Evolutionary conservation across 2,329 filamentous ascomycete species (phyloP), one percentile per base, ranked within the genome.

Genomic region (Fusarium chuoi): DNA sequence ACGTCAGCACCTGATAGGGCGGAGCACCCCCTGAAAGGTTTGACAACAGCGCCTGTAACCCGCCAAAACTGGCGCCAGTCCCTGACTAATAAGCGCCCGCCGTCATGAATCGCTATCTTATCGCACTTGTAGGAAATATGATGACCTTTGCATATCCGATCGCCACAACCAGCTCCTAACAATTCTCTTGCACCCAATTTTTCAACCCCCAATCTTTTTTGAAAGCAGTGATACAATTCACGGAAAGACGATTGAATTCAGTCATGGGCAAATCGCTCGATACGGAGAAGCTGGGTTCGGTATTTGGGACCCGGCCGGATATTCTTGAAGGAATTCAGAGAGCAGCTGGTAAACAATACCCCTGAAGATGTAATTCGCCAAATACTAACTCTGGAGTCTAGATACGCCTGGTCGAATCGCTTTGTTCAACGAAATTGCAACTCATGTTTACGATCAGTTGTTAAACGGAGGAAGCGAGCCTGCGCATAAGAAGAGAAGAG

Each of bases 391-490:
- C 26, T 56, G 33, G n/a, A 26, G 42, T 12, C 10, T 73, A 89
- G 88, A 90, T 76, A 85, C 87, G 3, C 86, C 88, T 1, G 81
- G 81, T 12, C 83, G 85, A 39, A 80, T 89, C 33, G 77, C 82
- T 26, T 83, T 91, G 14, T 91, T 91, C 81, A 90, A 90, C 80
- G 82, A 86, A 54, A 90, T 90, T 61, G 84, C 85, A 60, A 81
- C 67, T 71, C 88, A 87, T 73, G 83, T 90, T 17, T 82, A 85
- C 79, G 84, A 86, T 35, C 84, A 85, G 61, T 76, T 87, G 17
- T 78, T 81, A 35, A 68, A 46, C 26, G 78, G 77, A 42, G 80
- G 78, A n/a, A 79, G 80, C 59, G 85, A 87, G 71, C 87, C 87
- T 1, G 83, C 86, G 13, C 81, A 84, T 41, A 90, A 90, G 79